Evolutionary conservation across 2,329 filamentous ascomycete genomes (phyloP), one percentile per base, ranked within the genome.

Genomic region (Monosporascus sp.): DNA sequence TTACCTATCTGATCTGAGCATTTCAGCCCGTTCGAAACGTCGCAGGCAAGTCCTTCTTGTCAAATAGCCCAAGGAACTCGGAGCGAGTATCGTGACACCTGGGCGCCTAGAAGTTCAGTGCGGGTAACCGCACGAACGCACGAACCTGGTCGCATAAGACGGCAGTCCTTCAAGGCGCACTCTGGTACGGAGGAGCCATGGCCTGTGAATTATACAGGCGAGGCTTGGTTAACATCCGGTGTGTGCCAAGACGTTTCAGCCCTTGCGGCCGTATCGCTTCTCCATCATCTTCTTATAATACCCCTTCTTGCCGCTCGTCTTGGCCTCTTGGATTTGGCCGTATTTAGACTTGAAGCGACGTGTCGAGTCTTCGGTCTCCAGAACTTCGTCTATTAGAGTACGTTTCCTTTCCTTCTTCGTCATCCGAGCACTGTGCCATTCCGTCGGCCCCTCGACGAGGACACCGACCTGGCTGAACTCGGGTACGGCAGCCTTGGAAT

Each of bases 261-360:
- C 57, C 50, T 68, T 68, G 40, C 58, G 61, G 26, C 67, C 67
- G 24, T 69, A 68, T 57, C 66, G 58, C 55, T 63, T 65, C 51
- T 66, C 60, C 66, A 88, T 83, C 60, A 96, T 71, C 52, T 86
- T 87, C 68, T 93, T 93, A 77, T 97, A 97, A 64, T 89, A 88
- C 1, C 82, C 85, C 73, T 93, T 97, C 76, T 91, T 95, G 50
- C 94, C 94, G 63, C 89, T 96, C 24, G 81, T 83, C 73, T 96
- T 97, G 57, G 80, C 80, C 49, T 78, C 78, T 68, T 97, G 91
- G 49, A 97, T 90, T 54, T 93, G 86, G 53, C 82, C 79, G 71
- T 96, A 97, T 72, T 96, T 97, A 65, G 79, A 81, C 77, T 89
- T 91, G 75, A 97, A 94, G 62, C 89, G 88, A 55, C 80, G 79